phyloP scores from a whole-genome alignment of 106 monocot species.

The Allium sativum region DNA sequence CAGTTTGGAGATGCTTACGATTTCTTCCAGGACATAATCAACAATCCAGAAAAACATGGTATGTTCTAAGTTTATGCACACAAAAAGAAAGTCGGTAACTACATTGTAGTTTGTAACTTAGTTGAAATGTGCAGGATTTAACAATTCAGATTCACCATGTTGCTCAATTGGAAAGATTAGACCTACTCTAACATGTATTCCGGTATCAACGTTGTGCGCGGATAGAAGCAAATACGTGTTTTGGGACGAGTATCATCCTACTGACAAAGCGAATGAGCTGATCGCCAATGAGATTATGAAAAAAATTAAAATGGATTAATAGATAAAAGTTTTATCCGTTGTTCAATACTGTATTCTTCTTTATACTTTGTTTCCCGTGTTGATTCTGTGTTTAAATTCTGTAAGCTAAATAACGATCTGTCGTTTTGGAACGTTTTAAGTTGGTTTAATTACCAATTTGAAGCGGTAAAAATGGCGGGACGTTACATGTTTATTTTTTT shows the following conservation, averaged over 20 bases:
- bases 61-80: neutral
- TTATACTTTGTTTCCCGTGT: too few species aligned
- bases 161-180: conserved; percentile 52
- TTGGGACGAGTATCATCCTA: conserved; percentile 89
- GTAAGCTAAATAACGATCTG: too few species aligned
- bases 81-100: too few species aligned
- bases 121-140: conserved; percentile 36
- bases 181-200: conserved; percentile 65
- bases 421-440: too few species aligned
- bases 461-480: too few species aligned
- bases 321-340: too few species aligned
- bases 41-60: conserved; percentile 46
- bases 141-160: conserved; percentile 50
- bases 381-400: too few species aligned
- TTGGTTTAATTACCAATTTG: too few species aligned
- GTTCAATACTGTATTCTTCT: too few species aligned
- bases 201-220: conserved; percentile 47
- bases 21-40: conserved; percentile 47
- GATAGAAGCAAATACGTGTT: conserved; percentile 75
- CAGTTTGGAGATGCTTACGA: conserved; percentile 57
- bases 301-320: too few species aligned
- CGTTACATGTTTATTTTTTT: too few species aligned
- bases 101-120: neutral
- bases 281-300: conserved; percentile 41
- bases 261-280: conserved; percentile 63